Evolutionary conservation across 75 land plant genomes (phyloP), one percentile per base, ranked within the genome.

Genomic region (Ceratopteris richardii): DNA sequence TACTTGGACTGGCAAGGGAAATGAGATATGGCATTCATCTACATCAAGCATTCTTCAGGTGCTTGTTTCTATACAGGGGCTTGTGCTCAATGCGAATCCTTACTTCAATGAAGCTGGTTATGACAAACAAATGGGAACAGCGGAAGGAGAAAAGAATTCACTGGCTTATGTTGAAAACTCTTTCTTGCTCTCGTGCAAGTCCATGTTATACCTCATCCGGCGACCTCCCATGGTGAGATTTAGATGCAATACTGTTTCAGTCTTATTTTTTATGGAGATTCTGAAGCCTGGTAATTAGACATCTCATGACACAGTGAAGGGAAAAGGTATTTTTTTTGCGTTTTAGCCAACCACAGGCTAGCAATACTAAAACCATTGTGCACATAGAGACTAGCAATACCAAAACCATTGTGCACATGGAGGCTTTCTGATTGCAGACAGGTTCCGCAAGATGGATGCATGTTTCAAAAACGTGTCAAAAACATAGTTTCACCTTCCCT

Each of bases 91-190:
- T 66, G 66, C 81, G 6, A 84, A 80, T 65, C 98, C 98, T 55
- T 92, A 92, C 50, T 92, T 88, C 73, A 92, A 92, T 77, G 98
- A 92, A 77, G 94, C 98, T 48, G 98, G 98, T 5, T 92, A 92
- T 70, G 98, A 85, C 55, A 85, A 76, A 61, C 94, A 87, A 59
- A 62, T 80, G 59, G 98, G 98, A 0, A 88, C 89, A 21, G 81
- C 76, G 20, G 98, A 87, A 64, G 98, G 98, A 48, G 98, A 88
- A 79, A 92, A 88, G 69, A 92, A 92, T 54, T 80, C 88, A 16
- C 39, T 92, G 47, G 76, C 85, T 9, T 92, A 92, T 79, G 86
- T 82, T 66, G 98, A 92, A 67, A 88, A 92, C 57, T 66, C 94
- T 19, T 92, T 82, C 69, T 68, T 92, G 24, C 60, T 92, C 29